Percentiles rank a stretch among this genome's conserved stretches.
Evolutionary conservation across 2,329 filamentous ascomycete genomes (phyloP).

Genomic region (Endothia cerciana): DNA sequence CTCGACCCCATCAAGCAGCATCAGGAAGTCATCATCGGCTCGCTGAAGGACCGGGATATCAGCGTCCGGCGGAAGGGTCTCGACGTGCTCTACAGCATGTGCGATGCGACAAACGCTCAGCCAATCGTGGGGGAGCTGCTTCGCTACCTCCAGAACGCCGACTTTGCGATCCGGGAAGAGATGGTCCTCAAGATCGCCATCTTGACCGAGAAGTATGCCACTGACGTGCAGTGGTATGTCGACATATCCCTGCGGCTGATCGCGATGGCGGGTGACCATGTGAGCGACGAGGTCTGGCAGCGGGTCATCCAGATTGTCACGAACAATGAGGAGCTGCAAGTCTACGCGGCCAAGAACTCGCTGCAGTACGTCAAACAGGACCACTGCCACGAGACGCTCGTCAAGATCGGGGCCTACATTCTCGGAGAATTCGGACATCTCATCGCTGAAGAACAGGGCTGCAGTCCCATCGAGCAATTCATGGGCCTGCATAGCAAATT

Average conservation of each 20-base stretch:
- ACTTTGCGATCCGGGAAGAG: conserved; percentile 97
- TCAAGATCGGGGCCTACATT: conserved; percentile 97
- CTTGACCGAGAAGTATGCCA: conserved; percentile 96
- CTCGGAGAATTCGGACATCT: conserved; percentile 96
- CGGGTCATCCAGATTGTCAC: conserved; percentile 98
- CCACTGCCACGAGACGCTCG: conserved; percentile 92
- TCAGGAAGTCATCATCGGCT: conserved; percentile 93
- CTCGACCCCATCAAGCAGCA: conserved; percentile 98
- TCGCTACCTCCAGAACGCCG: conserved; percentile 92
- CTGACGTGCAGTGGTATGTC: conserved; percentile 98
- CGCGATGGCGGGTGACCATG: conserved; percentile 95
- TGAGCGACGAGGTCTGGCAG: conserved; percentile 99
- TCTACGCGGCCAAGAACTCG: conserved; percentile 93
- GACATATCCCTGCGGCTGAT: conserved; percentile 94
- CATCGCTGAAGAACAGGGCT: conserved; percentile 88
- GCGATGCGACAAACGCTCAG: conserved; percentile 90
- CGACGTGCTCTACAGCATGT: conserved; percentile 99
- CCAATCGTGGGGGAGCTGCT: conserved; percentile 92
- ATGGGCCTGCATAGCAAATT: conserved; percentile 90
- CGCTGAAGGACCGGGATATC: conserved; percentile 92
- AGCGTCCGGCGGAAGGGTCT: conserved; percentile 95
- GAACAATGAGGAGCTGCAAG: conserved; percentile 97
- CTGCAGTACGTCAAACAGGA: conserved; percentile 90
- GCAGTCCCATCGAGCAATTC: conserved; percentile 97
- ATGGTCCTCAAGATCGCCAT: conserved; percentile 99